Base-by-base conservation (phyloP, 2,329 filamentous ascomycete genomes). In the Drechslerella stenobrocha region DNA sequence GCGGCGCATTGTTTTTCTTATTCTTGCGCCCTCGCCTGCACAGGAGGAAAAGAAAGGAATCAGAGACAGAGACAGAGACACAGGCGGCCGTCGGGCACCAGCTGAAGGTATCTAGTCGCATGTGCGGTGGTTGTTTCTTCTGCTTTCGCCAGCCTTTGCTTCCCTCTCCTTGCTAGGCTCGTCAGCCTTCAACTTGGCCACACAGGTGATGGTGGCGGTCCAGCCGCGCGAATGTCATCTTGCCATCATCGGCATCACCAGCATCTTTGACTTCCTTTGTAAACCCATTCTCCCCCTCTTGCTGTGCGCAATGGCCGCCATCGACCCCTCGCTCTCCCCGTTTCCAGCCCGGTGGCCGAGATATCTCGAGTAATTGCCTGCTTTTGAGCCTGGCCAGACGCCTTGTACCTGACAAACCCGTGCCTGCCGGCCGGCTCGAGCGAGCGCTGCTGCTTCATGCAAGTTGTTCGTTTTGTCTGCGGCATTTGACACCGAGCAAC, bases 1-100 rank as follows among this genome's bases (percentile, higher is more conserved):
- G 55, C 55, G 55, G 63, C 63, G 63, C 63, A 67, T 56, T 56
- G 63, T 67, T 67, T 66, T 67, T 67, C 63, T 67, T 60, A 67
- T 67, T 66, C 55, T 24, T 57, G 51, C 3, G 45, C 35, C 24
- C 51, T 59, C 48, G 53, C 61, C 52, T 52, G 42, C 61, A 47
- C 60, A 50, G 51, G 45, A 58, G 40, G 52, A 46, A 6, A 8
- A 23, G 9, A 3, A 26, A 34, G 13, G 32, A 46, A 52, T 26
- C 35, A 56, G 40, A 48, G 42, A 35, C 5, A 56, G n/a, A 50
- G 52, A 35, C 26, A 26, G 52, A 24, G 24, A 42, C 37, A 32
- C 18, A 53, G 37, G 23, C 23, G 44, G 22, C 56, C 37, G 42
- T 28, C 48, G 23, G 42, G 48, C 11, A 26, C 20, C 35, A 48